Evolutionary conservation across 2,329 filamentous ascomycete species (phyloP).

Genomic region (Talaromyces sp.): DNA sequence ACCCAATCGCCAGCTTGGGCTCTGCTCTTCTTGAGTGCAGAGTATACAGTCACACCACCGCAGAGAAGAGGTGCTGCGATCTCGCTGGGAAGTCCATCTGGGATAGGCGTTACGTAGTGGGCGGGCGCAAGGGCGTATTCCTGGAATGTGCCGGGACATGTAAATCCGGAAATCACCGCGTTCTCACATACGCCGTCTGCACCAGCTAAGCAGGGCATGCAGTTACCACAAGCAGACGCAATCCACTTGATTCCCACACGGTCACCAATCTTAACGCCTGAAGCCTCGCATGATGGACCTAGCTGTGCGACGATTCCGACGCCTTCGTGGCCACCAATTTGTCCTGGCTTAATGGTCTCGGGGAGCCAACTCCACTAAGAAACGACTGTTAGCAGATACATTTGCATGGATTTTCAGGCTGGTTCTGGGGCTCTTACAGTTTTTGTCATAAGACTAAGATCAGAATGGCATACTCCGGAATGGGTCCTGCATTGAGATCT

Average conservation of each 20-base stretch:
- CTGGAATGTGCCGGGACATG: constrained; percentile 5
- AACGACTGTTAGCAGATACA: not conserved
- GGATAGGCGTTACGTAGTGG: constrained; percentile 69
- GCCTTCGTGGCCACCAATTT: constrained; percentile 71
- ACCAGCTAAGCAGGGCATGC: constrained; percentile 25
- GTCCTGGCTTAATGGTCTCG: constrained; percentile 59
- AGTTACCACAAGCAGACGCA: constrained; percentile 57
- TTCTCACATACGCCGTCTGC: constrained; percentile 3
- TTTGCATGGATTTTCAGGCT: not conserved
- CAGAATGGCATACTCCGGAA: constrained; percentile 67
- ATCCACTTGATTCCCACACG: constrained; percentile 73
- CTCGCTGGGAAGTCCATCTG: constrained; percentile 60
- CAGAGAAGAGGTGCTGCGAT: constrained; percentile 68
- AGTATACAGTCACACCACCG: constrained; percentile 67
- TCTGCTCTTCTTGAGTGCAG: constrained; percentile 62
- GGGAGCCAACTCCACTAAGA: constrained; percentile 60
- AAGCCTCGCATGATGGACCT: constrained; percentile 60
- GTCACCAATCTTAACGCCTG: constrained; percentile 64
- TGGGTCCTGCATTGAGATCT: constrained; percentile 51
- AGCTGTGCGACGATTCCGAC: constrained; percentile 67
- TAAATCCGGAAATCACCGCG: not conserved
- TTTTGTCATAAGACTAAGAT: constrained; percentile 60
- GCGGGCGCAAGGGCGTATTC: constrained; percentile 2
- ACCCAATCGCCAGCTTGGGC: constrained; percentile 63
- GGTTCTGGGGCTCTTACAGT: constrained; percentile 21